Evolutionary conservation across 2,329 filamentous ascomycete genomes (phyloP).

Genomic region (Fusarium sp.): DNA sequence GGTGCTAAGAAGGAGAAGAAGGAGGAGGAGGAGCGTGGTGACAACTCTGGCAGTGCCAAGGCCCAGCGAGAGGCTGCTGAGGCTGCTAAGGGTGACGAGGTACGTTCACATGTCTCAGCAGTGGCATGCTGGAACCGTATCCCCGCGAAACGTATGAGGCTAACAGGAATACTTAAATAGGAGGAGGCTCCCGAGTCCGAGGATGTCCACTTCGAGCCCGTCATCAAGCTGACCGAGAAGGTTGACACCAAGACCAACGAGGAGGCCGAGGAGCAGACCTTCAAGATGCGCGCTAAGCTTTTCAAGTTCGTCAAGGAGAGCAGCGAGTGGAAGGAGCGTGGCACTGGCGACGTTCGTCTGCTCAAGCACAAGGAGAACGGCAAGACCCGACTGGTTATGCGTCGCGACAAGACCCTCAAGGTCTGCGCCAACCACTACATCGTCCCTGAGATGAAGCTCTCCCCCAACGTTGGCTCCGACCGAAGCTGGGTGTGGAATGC

Average conservation of each 20-base stretch:
- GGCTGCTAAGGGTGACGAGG: slow-evolving; percentile 66
- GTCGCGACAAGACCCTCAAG: slow-evolving; percentile 99
- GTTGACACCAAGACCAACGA: slow-evolving; percentile 98
- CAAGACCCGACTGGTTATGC: slow-evolving; percentile 98
- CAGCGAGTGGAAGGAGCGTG: slow-evolving; percentile 99
- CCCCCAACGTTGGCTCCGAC: slow-evolving; percentile 96
- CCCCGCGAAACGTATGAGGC: background rate
- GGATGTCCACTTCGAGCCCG: slow-evolving; percentile 96
- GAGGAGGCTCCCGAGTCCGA: slow-evolving; percentile 87
- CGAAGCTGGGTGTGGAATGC: slow-evolving; percentile 99
- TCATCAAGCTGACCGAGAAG: slow-evolving; percentile 95
- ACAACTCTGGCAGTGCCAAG: slow-evolving; percentile 90
- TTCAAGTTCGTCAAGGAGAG: slow-evolving; percentile 96
- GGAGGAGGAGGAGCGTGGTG: slow-evolving; percentile 80
- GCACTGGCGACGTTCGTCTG: slow-evolving; percentile 94
- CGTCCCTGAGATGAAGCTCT: slow-evolving; percentile 98
- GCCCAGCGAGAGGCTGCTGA: slow-evolving; percentile 74
- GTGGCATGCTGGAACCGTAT: slow-evolving; percentile 11
- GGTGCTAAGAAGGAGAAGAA: slow-evolving; percentile 98
- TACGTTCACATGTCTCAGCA: slow-evolving; percentile 46
- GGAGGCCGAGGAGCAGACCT: slow-evolving; percentile 94
- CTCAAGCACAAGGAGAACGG: slow-evolving; percentile 99
- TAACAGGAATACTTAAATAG: slow-evolving; percentile 15
- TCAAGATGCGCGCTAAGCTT: slow-evolving; percentile 99
- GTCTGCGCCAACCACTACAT: slow-evolving; percentile 99